Percentiles rank a stretch among this genome's conserved stretches.
Evolutionary conservation across 2,329 filamentous ascomycete species (phyloP).

Genomic region (Fonsecaea erecta): DNA sequence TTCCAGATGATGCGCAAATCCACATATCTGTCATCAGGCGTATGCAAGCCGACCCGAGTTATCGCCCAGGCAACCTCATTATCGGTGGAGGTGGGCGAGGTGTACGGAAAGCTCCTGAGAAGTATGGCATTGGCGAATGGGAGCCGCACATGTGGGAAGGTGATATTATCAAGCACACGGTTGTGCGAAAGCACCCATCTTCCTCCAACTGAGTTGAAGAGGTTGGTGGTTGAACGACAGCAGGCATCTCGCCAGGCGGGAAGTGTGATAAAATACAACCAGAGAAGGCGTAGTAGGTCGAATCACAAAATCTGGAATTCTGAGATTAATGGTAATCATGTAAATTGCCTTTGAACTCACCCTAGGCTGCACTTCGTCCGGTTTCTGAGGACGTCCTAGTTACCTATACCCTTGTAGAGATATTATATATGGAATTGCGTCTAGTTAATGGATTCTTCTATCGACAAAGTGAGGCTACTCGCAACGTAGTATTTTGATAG

Average conservation of each 20-base stretch:
- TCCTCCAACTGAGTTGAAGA: not conserved
- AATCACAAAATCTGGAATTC: no score
- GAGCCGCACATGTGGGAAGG: constrained; percentile 66
- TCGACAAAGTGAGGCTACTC: no score
- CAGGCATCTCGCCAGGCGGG: not conserved
- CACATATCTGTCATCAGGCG: constrained; percentile 76
- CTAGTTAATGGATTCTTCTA: no score
- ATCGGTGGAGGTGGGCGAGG: constrained; percentile 78
- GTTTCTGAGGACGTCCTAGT: no score
- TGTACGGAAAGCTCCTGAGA: constrained; percentile 62
- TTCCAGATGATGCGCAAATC: constrained; percentile 70
- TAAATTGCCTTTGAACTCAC: no score
- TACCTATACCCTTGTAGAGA: no score
- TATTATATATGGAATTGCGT: no score
- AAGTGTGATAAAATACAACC: not conserved
- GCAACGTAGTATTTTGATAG: no score
- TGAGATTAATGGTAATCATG: no score
- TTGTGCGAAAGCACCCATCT: constrained; percentile 17
- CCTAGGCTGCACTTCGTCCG: no score
- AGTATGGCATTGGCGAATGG: constrained; percentile 75
- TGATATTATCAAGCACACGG: constrained; percentile 67
- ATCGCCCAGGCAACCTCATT: constrained; percentile 79
- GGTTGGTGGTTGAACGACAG: not conserved
- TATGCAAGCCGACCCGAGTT: constrained; percentile 66
- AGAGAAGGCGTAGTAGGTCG: not conserved